A percentile compares a stretch with the other conserved stretches of the same genome.
Evolutionary conservation across 495 filamentous ascomycete genomes (phyloP).

Genomic region (Neurospora tetrasperma): DNA sequence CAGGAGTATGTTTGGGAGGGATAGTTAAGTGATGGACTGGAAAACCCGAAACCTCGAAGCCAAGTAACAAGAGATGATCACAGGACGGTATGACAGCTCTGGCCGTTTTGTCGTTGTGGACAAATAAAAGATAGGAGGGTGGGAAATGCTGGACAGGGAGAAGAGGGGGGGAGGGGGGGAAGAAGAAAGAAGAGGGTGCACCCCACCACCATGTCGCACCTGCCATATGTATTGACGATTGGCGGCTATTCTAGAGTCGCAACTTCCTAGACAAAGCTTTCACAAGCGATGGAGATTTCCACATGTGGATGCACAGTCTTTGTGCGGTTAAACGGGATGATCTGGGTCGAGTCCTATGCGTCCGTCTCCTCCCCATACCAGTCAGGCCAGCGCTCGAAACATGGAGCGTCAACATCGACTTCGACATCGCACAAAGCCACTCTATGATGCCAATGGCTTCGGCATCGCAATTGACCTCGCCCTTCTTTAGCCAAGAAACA

Average conservation of each 20-base stretch:
- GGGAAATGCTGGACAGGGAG: background rate
- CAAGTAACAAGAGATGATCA: too few relatives aligned
- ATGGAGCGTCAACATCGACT: background rate
- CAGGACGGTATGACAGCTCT: too few relatives aligned
- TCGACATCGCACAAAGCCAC: background rate
- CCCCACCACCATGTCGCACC: background rate
- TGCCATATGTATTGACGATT: background rate
- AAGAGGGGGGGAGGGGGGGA: too few relatives aligned
- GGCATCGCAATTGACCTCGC: background rate
- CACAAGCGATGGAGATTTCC: too few relatives aligned
- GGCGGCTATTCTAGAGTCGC: background rate
- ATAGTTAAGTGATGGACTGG: background rate
- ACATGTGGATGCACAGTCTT: background rate
- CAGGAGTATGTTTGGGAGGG: conserved; percentile 37
- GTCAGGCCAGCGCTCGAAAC: background rate
- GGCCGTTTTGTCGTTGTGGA: background rate
- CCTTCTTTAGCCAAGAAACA: background rate
- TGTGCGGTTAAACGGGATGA: background rate
- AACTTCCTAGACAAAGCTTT: background rate
- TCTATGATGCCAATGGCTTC: background rate
- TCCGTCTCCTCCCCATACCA: background rate
- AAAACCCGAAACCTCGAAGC: too few relatives aligned
- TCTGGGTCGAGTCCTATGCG: background rate
- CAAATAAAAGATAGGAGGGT: background rate
- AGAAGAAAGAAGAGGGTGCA: background rate